These are phyloP conservation scores for Aspergillus jensenii DNA, from an alignment of 2,329 filamentous ascomycete genomes.

Conservation along the genomic window DNA sequence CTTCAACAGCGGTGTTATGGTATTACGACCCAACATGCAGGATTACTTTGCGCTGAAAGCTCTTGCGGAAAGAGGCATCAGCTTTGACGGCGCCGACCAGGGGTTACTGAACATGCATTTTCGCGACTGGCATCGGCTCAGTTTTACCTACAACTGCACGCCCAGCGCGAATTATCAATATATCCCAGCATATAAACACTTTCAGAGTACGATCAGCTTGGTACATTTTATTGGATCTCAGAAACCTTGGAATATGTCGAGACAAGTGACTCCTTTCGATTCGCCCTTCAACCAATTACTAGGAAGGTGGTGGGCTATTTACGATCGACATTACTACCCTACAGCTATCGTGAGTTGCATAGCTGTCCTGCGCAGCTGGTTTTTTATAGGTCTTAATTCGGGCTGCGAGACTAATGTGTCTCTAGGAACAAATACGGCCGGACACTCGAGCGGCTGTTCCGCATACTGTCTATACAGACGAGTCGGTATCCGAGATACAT, in stretches of 20 bases:
- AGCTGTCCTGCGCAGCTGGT: background rate
- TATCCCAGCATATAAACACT: constrained; percentile 89
- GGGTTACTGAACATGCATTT: constrained; percentile 95
- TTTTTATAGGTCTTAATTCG: too few relatives aligned
- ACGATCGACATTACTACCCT: constrained; percentile 76
- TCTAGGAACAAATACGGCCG: constrained; percentile 3
- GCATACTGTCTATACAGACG: background rate
- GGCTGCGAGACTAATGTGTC: background rate
- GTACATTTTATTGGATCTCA: constrained; percentile 91
- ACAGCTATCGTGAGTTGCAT: constrained; percentile 20
- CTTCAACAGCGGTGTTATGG: constrained; percentile 98
- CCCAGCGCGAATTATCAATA: constrained; percentile 98
- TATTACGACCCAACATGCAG: constrained; percentile 77
- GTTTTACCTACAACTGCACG: constrained; percentile 96
- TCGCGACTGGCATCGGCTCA: constrained; percentile 78
- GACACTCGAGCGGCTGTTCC: background rate
- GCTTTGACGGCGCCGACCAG: constrained; percentile 96
- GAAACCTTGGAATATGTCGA: constrained; percentile 80
- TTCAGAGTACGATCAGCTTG: constrained; percentile 83
- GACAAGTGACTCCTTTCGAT: constrained; percentile 35
- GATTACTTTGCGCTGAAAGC: constrained; percentile 84
- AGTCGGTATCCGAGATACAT: background rate
- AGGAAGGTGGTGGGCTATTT: constrained; percentile 89
- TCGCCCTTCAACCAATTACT: constrained; percentile 74
- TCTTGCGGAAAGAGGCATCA: constrained; percentile 81